phyloP scores from a whole-genome alignment of 345 rosid species.

The Brassica incana region DNA sequence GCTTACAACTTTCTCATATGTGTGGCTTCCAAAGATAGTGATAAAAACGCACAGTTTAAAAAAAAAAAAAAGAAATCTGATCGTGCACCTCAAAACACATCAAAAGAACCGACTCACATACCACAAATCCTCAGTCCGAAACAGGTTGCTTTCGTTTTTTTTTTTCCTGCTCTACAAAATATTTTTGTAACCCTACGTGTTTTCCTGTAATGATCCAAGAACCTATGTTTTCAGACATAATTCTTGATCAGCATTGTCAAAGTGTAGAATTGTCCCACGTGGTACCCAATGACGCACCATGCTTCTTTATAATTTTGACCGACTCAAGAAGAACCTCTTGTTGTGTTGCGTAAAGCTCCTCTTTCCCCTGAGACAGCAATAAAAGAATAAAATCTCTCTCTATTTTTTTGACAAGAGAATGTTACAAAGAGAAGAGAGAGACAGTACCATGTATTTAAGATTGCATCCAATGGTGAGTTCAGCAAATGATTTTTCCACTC shows the following conservation, averaged over 20 bases:
- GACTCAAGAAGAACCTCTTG: conserved; percentile 75
- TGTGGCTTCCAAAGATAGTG: background rate
- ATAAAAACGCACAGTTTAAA: too few relatives aligned
- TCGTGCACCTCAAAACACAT: background rate
- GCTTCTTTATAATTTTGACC: conserved; percentile 63
- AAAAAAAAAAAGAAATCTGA: background rate
- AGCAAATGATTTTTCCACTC: conserved; percentile 64
- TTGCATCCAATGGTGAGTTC: conserved; percentile 87
- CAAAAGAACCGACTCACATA: background rate
- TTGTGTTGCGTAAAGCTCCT: conserved; percentile 61
- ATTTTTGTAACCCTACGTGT: background rate
- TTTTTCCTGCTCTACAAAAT: conserved; percentile 7
- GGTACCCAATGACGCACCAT: conserved; percentile 68
- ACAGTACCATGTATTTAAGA: conserved; percentile 68
- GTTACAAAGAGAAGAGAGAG: background rate
- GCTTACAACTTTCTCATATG: background rate
- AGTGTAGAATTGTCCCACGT: conserved; percentile 33
- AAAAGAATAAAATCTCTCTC: background rate
- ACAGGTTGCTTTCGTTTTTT: background rate
- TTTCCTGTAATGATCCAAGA: background rate
- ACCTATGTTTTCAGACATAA: background rate
- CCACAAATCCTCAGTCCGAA: background rate
- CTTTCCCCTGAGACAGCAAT: conserved; percentile 53
- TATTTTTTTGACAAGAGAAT: background rate
- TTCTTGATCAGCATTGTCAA: conserved; percentile 5